Base-by-base conservation (phyloP, 2,329 filamentous ascomycete species). In the Neodidymelliopsis sp. region DNA sequence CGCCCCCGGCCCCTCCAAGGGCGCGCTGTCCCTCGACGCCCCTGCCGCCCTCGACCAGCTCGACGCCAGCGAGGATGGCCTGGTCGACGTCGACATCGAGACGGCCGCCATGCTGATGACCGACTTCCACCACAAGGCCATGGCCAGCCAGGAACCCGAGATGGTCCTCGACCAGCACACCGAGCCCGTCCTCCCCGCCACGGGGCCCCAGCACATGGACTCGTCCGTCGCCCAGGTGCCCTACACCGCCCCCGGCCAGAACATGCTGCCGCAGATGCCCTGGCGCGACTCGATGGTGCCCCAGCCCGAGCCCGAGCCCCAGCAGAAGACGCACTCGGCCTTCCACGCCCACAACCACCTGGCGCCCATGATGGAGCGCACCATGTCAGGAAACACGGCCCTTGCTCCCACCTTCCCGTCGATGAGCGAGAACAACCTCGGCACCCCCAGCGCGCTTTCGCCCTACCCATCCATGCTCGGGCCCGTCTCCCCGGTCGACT, bases 41-140 rank as follows among this genome's bases (percentile, higher is more conserved):
- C n/a, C n/a, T 4, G 86, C 90, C 46, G 88, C 90, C 41, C 79
- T 97, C 65, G 92, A 97, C 77, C 91, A 96, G 75, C 91, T 97
- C 69, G 91, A 96, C 75, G 89, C 88, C 66, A 90, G 87, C 76
- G 90, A 87, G 73, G 93, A 97, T 74, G 88, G 87, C 72, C 88
- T 93, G 76, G 92, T 97, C 70, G 94, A 97, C 73, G 92, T 97
- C 70, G 94, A 97, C 74, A 89, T 97, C 69, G 93, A 99, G 81
- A 91, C 93, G 65, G 94, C 94, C 63, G 94, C 94, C 63, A 97
- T 97, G 91, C 85, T 99, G 74, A 95, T 99, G 79, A 94, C 93
- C 71, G 92, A 97, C 77, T 88, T 97, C 71, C 93, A 96, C 77
- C 91, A 97, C 80, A 97, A 97, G 80, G 92, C 87, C 66, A 93